These are phyloP conservation scores for Fomes fomentarius DNA, from an alignment of 1,284 basidiomycete species.

Conservation along the genomic window DNA sequence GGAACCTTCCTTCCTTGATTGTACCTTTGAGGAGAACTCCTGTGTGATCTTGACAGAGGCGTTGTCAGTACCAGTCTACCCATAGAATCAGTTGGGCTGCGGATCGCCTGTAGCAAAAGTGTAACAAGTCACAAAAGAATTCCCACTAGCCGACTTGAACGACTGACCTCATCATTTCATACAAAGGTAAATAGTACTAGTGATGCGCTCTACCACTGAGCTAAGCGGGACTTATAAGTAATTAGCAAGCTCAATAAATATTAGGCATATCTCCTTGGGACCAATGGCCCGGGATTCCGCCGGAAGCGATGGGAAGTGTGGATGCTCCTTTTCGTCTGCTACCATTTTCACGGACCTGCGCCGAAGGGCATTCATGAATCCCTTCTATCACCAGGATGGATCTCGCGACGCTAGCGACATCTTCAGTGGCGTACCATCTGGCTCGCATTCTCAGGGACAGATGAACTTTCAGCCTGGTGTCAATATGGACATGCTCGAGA, in stretches of 20 bases:
- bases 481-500: constrained; percentile 54
- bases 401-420: constrained; percentile 24
- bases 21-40: too few relatives aligned
- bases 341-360: constrained; percentile 32
- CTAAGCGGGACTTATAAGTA: constrained; percentile 39
- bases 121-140: constrained; percentile 16
- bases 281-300: background rate
- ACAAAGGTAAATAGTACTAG: too few relatives aligned
- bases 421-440: constrained; percentile 17
- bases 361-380: constrained; percentile 46
- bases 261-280: too few relatives aligned
- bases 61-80: too few relatives aligned
- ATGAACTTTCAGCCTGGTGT: constrained; percentile 31
- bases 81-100: too few relatives aligned
- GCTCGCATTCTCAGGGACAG: constrained; percentile 25
- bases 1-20: too few relatives aligned
- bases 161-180: constrained; percentile 60
- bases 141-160: constrained; percentile 57
- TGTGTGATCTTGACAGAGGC: too few relatives aligned
- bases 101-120: too few relatives aligned
- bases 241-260: too few relatives aligned
- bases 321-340: constrained; percentile 13
- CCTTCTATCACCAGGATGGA: constrained; percentile 41
- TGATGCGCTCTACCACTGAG: constrained; percentile 54
- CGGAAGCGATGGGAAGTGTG: background rate